These are phyloP conservation scores for Wickerhamiella slavikovae DNA, from an alignment of 805 yeast species.

Conservation along the genomic window DNA sequence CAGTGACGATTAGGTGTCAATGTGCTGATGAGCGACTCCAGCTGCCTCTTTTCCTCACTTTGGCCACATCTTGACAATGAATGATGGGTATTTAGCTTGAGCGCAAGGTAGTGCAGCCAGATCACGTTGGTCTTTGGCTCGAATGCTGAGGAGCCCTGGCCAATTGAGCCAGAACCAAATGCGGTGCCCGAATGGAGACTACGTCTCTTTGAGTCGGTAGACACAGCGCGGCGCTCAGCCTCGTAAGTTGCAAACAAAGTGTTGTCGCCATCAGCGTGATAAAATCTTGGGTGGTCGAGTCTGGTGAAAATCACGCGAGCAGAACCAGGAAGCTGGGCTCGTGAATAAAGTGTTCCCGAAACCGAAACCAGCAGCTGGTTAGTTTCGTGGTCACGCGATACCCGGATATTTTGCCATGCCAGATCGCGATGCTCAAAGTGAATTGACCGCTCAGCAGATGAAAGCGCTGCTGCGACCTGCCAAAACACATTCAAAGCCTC, in stretches of 20 bases:
- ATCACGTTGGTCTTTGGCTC: slow-evolving; percentile 32
- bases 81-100: no score
- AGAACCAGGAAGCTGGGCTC: slow-evolving; percentile 10
- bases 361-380: no score
- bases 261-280: slow-evolving; percentile 37
- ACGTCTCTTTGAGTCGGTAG: slow-evolving; percentile 23
- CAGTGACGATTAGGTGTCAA: slow-evolving; percentile 1
- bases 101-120: slow-evolving; percentile 46
- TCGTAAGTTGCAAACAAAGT: slow-evolving; percentile 39
- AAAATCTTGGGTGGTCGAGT: slow-evolving; percentile 45
- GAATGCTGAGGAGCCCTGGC: no score
- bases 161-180: no score
- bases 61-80: no score
- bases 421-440: slow-evolving; percentile 55
- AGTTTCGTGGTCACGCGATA: slow-evolving; percentile 21
- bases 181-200: no score
- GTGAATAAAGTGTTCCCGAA: slow-evolving; percentile 21
- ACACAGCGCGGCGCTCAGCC: slow-evolving; percentile 22
- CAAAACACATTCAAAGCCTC: slow-evolving; percentile 29
- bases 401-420: slow-evolving; percentile 42
- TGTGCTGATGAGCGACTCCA: no score
- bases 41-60: no score
- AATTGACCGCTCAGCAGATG: slow-evolving; percentile 29
- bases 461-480: slow-evolving; percentile 28
- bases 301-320: slow-evolving; percentile 26